Evolutionary conservation across 495 filamentous ascomycete genomes (phyloP).

Genomic region (Letharia columbiana): DNA sequence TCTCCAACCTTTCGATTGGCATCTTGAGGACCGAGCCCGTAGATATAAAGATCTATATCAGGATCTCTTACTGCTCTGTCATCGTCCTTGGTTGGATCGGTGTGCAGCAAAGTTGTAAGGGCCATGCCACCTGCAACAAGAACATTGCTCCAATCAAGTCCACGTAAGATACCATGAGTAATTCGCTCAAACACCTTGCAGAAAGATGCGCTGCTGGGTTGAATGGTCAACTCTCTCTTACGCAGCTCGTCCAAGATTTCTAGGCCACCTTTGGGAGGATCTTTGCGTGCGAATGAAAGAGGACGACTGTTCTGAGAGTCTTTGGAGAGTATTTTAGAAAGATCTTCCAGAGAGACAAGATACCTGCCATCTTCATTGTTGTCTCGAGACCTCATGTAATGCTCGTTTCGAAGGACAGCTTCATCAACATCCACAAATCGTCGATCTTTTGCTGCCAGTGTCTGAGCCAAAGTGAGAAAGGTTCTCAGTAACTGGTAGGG

Average conservation of each 20-base stretch:
- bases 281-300: slow-evolving; percentile 16
- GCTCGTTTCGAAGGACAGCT: slow-evolving; percentile 25
- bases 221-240: slow-evolving; percentile 22
- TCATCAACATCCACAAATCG: slow-evolving; percentile 26
- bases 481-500: slow-evolving; percentile 23
- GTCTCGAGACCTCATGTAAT: slow-evolving; percentile 21
- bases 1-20: slow-evolving; percentile 31
- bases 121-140: slow-evolving; percentile 31
- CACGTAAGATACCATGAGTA: slow-evolving; percentile 27
- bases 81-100: slow-evolving; percentile 15
- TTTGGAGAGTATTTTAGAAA: slow-evolving; percentile 6
- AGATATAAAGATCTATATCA: slow-evolving; percentile 32
- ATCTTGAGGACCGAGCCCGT: slow-evolving; percentile 27
- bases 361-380: slow-evolving; percentile 16
- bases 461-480: slow-evolving; percentile 8
- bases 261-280: slow-evolving; percentile 30
- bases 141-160: slow-evolving; percentile 33
- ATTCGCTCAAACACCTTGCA: slow-evolving; percentile 26
- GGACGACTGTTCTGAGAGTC: not conserved
- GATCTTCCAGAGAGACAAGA: slow-evolving; percentile 22
- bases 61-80: slow-evolving; percentile 16
- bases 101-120: slow-evolving; percentile 27
- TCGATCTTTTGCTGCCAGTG: not conserved
- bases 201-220: slow-evolving; percentile 23
- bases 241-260: slow-evolving; percentile 29